Evolutionary conservation across 192 early-diverging fungal genomes (phyloP).

Genomic region (Jimgerdemannia flammicorona): DNA sequence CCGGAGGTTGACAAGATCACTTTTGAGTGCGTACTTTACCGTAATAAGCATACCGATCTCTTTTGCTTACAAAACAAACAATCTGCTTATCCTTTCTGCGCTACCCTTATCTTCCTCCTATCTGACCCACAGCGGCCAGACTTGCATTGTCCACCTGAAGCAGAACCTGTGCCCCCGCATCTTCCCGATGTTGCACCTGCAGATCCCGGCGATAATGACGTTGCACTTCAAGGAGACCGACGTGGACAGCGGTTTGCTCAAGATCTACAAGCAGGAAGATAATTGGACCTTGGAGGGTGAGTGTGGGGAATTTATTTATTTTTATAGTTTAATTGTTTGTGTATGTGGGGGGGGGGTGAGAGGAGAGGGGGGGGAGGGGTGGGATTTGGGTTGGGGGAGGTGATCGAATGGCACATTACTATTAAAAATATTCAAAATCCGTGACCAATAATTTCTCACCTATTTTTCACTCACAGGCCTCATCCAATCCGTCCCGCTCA

Average conservation of each 20-base stretch:
- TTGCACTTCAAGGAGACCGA: constrained; percentile 45
- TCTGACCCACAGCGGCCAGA: constrained; percentile 28
- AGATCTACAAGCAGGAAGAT: constrained; percentile 54
- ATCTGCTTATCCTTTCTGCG: neutral
- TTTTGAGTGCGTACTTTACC: constrained; percentile 8
- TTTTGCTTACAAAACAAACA: too few relatives aligned
- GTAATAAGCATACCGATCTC: too few relatives aligned
- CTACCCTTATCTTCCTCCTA: neutral
- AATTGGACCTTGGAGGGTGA: constrained; percentile 55
- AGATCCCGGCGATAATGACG: constrained; percentile 48
- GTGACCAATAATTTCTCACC: neutral
- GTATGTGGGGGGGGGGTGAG: neutral
- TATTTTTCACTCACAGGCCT: constrained; percentile 23
- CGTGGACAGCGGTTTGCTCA: constrained; percentile 33
- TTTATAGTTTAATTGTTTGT: neutral
- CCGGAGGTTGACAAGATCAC: constrained; percentile 28
- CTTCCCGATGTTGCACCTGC: constrained; percentile 41
- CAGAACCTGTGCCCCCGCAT: constrained; percentile 48
- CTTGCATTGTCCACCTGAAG: constrained; percentile 44
- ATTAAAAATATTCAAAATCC: too few relatives aligned
- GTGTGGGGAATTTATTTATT: neutral
- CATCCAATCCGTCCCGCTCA: constrained; percentile 47
- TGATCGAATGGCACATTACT: too few relatives aligned
- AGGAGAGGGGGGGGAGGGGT: neutral
- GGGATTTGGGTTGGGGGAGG: too few relatives aligned